Evolutionary conservation across 2,329 filamentous ascomycete species (phyloP).

Genomic region (Hypoxylon sp.): DNA sequence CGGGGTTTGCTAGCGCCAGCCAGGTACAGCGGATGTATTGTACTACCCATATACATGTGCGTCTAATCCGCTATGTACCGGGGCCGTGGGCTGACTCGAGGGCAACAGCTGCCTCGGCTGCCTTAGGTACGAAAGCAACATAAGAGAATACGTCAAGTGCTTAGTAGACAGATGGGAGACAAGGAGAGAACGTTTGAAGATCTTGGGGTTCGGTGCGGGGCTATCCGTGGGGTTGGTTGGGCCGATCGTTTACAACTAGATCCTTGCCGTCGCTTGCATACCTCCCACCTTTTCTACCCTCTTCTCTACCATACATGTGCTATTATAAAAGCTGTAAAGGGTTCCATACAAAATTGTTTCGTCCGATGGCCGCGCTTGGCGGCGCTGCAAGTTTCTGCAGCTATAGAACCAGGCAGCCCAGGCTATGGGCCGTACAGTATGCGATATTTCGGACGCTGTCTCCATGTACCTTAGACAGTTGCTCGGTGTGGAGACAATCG

Average conservation of each 20-base stretch:
- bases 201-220: constrained; percentile 47
- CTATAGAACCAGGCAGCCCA: constrained; percentile 4
- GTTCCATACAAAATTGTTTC: constrained; percentile 36
- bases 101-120: constrained; percentile 22
- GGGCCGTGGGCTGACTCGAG: constrained; percentile 16
- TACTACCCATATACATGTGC: not conserved
- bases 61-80: constrained; percentile 5
- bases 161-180: constrained; percentile 18
- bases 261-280: constrained; percentile 34
- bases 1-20: constrained; percentile 12
- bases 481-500: constrained; percentile 32
- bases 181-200: constrained; percentile 45
- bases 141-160: constrained; percentile 14
- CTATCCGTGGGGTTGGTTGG: constrained; percentile 49
- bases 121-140: constrained; percentile 21
- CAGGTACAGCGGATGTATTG: constrained; percentile 23
- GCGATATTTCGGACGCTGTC: constrained; percentile 9
- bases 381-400: constrained; percentile 22
- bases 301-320: constrained; percentile 5
- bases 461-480: not conserved
- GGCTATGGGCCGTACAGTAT: constrained; percentile 27
- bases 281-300: constrained; percentile 21
- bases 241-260: constrained; percentile 43
- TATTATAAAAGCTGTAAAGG: constrained; percentile 7
- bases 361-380: constrained; percentile 32